Conservation (phyloP, 1,284 basidiomycete genomes). For the Cutaneotrichosporon curvatum region DNA sequence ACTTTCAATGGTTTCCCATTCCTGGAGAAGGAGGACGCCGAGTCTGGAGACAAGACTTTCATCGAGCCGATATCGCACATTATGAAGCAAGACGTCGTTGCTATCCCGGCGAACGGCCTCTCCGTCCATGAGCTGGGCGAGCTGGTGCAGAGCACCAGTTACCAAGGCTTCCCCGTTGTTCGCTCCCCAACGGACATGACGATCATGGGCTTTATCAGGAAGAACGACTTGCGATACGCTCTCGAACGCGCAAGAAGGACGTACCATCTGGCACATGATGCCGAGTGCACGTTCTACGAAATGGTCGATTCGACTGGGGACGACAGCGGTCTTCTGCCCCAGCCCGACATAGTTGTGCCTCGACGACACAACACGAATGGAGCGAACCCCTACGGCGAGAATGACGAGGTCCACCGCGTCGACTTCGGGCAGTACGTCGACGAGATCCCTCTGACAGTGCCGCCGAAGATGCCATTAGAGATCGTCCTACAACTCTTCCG, state of each 20-base stretch:
- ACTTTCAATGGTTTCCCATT: slow-evolving; percentile 95
- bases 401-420: slow-evolving; percentile 44
- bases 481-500: slow-evolving; percentile 96
- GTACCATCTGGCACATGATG: slow-evolving; percentile 58
- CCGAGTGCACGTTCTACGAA: slow-evolving; percentile 61
- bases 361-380: slow-evolving; percentile 5
- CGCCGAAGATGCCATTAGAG: slow-evolving; percentile 86
- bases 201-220: slow-evolving; percentile 80
- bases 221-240: slow-evolving; percentile 76
- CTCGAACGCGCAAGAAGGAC: slow-evolving; percentile 66
- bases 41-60: slow-evolving; percentile 84
- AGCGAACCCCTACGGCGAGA: slow-evolving; percentile 12
- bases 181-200: slow-evolving; percentile 51
- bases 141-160: slow-evolving; percentile 60
- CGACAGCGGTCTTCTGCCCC: slow-evolving; percentile 15
- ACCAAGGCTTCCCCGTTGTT: slow-evolving; percentile 89
- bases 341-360: slow-evolving; percentile 34
- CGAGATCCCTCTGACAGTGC: slow-evolving; percentile 87
- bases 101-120: slow-evolving; percentile 68
- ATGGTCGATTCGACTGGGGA: slow-evolving; percentile 25
- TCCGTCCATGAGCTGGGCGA: slow-evolving; percentile 66
- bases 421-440: slow-evolving; percentile 89
- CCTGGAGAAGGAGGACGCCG: slow-evolving; percentile 75
- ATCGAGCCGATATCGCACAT: slow-evolving; percentile 81
- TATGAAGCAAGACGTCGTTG: slow-evolving; percentile 74